Evolutionary conservation across 2,329 filamentous ascomycete species (phyloP), one percentile per base, ranked within the genome.

Genomic region (Aspergillus sp.): DNA sequence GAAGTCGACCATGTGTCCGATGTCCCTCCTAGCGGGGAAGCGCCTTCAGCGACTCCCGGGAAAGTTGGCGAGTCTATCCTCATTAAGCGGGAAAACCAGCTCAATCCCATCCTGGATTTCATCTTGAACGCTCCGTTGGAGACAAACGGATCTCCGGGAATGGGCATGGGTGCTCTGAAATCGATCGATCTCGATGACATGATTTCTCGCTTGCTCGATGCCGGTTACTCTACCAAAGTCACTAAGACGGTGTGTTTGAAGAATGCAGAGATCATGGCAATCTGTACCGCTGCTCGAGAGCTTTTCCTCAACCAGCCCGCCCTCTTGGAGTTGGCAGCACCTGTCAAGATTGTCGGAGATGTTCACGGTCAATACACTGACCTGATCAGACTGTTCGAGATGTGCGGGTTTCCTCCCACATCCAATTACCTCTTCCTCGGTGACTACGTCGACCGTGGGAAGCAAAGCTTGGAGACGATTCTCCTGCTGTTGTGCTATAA

Each of bases 321-420:
- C 1, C 75, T 98, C 26, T 72, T 98, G 44, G 93, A 98, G 69
- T 78, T 98, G 37, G 86, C 91, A 50, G 88, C 93, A 5, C 91
- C 93, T 0, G 93, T 98, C 61, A 98, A 98, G 73, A 94, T 98
- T 59, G 93, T 97, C 27, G 91, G 91, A 40, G 91, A 97, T 64
- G 89, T 97, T 10, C 91, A 97, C 64, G 91, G 91, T 40, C 91
- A 97, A 68, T 97, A 95, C 66, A 95, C 90, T 8, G 91, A 97
- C 67, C 73, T 97, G 40, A 94, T 97, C 59, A 84, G 91, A 51
- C 88, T 97, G 79, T 97, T 97, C 61, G 91, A 97, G 67, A 96
- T 96, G 90, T 96, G 91, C 63, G 91, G 91, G 5, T 97, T 96
- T 61, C 91, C 91, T 6, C 91, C 91, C 2, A 85, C 81, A 49